Percentiles rank a stretch among this genome's conserved stretches.
Conservation (phyloP, 2,329 filamentous ascomycete species). For the Stagonosporopsis cucurbitacearum region DNA sequence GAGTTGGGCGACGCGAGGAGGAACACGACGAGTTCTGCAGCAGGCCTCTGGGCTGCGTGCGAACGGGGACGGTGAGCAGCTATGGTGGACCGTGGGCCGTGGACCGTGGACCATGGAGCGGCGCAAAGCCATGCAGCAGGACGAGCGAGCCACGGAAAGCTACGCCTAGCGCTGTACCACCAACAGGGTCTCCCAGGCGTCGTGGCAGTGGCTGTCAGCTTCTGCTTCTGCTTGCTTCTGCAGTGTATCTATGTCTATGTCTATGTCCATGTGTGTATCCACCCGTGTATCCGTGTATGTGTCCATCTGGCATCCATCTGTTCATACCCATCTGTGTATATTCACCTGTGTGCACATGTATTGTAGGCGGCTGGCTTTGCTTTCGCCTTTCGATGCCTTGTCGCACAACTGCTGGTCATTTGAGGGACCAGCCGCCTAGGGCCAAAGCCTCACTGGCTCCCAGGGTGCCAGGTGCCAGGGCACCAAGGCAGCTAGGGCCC, state of each 20-base stretch:
- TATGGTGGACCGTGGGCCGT: slow-evolving; percentile 8
- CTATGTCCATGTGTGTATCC: too few relatives aligned
- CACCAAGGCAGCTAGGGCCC: too few relatives aligned
- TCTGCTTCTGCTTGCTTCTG: too few relatives aligned
- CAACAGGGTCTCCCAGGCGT: slow-evolving; percentile 10
- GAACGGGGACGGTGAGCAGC: slow-evolving; percentile 14
- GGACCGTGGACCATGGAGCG: too few relatives aligned
- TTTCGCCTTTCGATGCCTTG: slow-evolving; percentile 11
- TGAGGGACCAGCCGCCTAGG: not conserved
- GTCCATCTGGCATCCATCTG: too few relatives aligned
- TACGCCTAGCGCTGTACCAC: slow-evolving; percentile 4
- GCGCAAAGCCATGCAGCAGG: slow-evolving; percentile 11
- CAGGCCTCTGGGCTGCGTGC: slow-evolving; percentile 9
- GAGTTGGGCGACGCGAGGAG: not conserved
- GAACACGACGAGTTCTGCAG: not conserved
- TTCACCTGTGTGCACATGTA: too few relatives aligned
- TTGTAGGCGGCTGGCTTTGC: too few relatives aligned
- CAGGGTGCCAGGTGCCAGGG: too few relatives aligned
- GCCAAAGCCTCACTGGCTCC: slow-evolving; percentile 9
- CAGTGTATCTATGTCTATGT: not conserved
- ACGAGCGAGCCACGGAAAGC: not conserved
- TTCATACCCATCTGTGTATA: too few relatives aligned
- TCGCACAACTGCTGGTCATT: slow-evolving; percentile 13
- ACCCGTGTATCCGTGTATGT: too few relatives aligned
- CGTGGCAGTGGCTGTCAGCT: slow-evolving; percentile 3